Base-by-base conservation (phyloP, 2,329 filamentous ascomycete genomes). In the Beauveria medogensis region DNA sequence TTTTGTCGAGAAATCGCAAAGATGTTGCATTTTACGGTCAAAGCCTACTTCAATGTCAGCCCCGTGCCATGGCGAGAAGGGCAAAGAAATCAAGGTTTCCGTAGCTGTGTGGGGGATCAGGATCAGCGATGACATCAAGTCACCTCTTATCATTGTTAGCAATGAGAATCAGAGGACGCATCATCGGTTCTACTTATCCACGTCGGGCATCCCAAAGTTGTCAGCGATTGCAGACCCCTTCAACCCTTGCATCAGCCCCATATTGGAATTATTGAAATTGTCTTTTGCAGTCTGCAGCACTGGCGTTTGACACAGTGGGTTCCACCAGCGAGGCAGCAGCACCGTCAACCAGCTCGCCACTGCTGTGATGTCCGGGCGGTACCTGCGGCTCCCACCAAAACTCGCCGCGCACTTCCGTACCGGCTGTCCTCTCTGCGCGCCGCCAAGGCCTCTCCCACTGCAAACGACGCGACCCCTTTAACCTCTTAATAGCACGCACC, bases 391-490 rank as follows among this genome's bases (percentile, higher is more conserved):
- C 22, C 34, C 34, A 41, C 46, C 46, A 30, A 28, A 41, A 43
- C 3, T 7, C 24, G 18, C 18, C 18, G 12, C 16, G 5, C 24
- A n/a, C 18, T 10, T 3, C 50, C 20, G 55, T 58, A 58, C 46
- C 46, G 22, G 8, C 46, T 34, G 10, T 28, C 14, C 46, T 2
- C 16, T 5, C 2, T 22, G 44, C 28, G 34, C 55, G 34, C 44
- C 16, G 34, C 34, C 26, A 37, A n/a, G 9, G 30, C 3, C 14
- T 55, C 54, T 6, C 24, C 34, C 47, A 58, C 46, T 51, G 22
- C 24, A 58, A 58, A 50, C 43, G 55, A 58, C 55, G 55, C 55
- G 55, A 47, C 55, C 55, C 55, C 55, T 58, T 58, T 43, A 51
- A 58, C 55, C 55, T 58, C 55, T 20, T 20, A 28, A 56, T 40